Conservation (phyloP, 305 asterid species). For the Plantago coronopus region DNA sequence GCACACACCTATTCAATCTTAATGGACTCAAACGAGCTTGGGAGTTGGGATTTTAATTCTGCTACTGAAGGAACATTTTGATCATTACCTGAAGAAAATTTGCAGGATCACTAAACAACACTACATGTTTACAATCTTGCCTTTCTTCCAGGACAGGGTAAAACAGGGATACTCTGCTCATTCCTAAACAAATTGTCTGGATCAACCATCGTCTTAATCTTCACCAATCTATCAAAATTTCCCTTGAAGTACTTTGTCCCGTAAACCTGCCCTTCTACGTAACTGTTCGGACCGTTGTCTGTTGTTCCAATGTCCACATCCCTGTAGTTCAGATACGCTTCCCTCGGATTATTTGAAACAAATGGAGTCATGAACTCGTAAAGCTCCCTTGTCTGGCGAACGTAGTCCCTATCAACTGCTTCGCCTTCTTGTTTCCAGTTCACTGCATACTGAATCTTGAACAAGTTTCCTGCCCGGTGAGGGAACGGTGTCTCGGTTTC, state of each 20-base stretch:
- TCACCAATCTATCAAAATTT: conserved; percentile 32
- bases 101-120: too few species aligned
- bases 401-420: conserved; percentile 21
- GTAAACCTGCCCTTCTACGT: conserved; percentile 33
- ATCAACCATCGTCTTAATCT: conserved; percentile 29
- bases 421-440: conserved; percentile 37
- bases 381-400: conserved; percentile 25
- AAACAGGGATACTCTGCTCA: conserved; percentile 30
- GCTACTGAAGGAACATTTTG: too few species aligned
- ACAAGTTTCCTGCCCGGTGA: conserved; percentile 42
- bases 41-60: too few species aligned
- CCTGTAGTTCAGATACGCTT: conserved; percentile 43
- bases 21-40: too few species aligned
- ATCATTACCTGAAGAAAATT: too few species aligned
- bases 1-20: too few species aligned
- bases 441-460: conserved; percentile 45
- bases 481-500: conserved; percentile 43
- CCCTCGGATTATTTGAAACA: conserved; percentile 46
- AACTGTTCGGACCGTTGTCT: conserved; percentile 26
- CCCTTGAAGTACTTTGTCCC: conserved; percentile 42
- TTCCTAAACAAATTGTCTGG: conserved; percentile 31
- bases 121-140: too few species aligned
- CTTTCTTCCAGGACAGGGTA: conserved; percentile 8
- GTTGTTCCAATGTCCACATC: conserved; percentile 40
- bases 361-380: conserved; percentile 41